Percentiles rank a stretch among this genome's conserved stretches.
These are phyloP conservation scores for Seiridium cupressi DNA, from an alignment of 2,329 filamentous ascomycete genomes.

Conservation along the genomic window DNA sequence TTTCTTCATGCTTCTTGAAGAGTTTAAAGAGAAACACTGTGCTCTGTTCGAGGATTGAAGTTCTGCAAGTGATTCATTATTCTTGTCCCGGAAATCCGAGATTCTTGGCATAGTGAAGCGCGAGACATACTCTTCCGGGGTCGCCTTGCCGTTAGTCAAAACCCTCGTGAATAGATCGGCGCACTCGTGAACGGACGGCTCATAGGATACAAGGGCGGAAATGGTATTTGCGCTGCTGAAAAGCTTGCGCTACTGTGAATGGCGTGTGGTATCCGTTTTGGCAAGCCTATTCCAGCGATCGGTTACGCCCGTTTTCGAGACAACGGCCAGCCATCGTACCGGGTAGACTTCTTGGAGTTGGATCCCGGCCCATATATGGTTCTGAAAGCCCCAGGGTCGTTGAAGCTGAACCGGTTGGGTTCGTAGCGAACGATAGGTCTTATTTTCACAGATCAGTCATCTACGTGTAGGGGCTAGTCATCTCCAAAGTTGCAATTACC, in stretches of 20 bases:
- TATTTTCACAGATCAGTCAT: constrained; percentile 1
- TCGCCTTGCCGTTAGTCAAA: constrained; percentile 8
- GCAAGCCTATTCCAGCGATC: constrained; percentile 24
- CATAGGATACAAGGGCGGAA: constrained; percentile 31
- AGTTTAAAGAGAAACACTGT: constrained; percentile 24
- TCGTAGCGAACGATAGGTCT: constrained; percentile 42
- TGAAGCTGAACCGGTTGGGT: constrained; percentile 45
- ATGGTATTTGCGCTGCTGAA: constrained; percentile 29
- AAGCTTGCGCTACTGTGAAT: constrained; percentile 23
- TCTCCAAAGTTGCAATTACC: constrained; percentile 12
- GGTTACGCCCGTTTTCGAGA: neutral
- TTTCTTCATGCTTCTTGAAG: constrained; percentile 18
- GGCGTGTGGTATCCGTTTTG: constrained; percentile 23
- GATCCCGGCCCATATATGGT: constrained; percentile 38
- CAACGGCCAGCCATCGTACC: constrained; percentile 26
- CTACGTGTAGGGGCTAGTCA: neutral
- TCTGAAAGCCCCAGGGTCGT: constrained; percentile 36
- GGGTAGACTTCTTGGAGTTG: constrained; percentile 29
- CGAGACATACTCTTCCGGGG: constrained; percentile 23
- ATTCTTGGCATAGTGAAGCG: constrained; percentile 19
- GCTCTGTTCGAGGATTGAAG: neutral
- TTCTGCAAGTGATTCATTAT: neutral
- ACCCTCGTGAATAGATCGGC: constrained; percentile 23
- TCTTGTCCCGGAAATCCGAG: constrained; percentile 8
- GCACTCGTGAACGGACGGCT: constrained; percentile 31